Evolutionary conservation across 305 asterid species (phyloP).

Genomic region (Plantago rigida): DNA sequence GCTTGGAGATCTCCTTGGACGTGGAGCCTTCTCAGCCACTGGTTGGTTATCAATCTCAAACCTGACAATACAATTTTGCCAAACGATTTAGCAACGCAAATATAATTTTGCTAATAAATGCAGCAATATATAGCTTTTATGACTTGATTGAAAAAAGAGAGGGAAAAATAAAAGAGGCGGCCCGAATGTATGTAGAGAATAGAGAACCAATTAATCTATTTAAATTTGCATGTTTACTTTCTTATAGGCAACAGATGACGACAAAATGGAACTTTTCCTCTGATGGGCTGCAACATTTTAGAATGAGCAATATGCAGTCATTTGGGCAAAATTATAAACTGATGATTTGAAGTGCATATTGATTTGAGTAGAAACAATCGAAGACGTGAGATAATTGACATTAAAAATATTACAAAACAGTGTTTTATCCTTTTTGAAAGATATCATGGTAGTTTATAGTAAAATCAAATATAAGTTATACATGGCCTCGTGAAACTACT

Average conservation of each 20-base stretch:
- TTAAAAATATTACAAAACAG: too few species aligned
- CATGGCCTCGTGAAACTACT: background rate
- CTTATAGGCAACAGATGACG: background rate
- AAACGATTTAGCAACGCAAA: conserved; percentile 18
- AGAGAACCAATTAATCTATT: too few species aligned
- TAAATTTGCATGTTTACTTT: too few species aligned
- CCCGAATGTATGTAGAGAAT: background rate
- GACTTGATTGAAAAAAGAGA: conserved; percentile 3
- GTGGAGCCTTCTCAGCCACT: conserved; percentile 52
- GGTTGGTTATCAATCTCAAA: conserved; percentile 56
- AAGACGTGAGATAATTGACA: too few species aligned
- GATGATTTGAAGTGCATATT: too few species aligned
- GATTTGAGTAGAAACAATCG: too few species aligned
- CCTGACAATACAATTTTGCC: conserved; percentile 34
- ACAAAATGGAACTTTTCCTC: background rate
- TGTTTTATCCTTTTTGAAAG: too few species aligned
- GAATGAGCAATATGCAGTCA: too few species aligned
- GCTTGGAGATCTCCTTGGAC: conserved; percentile 74
- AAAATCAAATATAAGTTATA: background rate
- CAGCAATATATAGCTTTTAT: conserved; percentile 6
- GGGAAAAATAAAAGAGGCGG: background rate
- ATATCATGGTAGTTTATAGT: background rate
- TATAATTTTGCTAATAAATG: conserved; percentile 10
- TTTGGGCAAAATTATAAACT: too few species aligned
- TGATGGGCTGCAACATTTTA: background rate